Evolutionary conservation across 768 basidiomycete genomes (phyloP).

Genomic region (Boletus barrowsii): DNA sequence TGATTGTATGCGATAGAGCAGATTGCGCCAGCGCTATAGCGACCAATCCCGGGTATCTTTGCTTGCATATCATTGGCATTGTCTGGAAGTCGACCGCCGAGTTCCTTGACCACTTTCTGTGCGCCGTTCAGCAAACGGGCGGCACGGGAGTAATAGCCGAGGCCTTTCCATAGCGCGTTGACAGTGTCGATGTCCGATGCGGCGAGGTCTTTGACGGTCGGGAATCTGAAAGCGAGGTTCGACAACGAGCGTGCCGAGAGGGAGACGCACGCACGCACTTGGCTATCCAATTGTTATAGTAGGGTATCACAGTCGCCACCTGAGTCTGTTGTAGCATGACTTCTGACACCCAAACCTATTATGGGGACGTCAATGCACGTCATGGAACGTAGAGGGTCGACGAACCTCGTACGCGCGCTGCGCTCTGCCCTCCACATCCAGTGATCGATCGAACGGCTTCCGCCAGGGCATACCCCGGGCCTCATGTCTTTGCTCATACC

Average conservation of each 20-base stretch:
- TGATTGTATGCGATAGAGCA: conserved; percentile 88
- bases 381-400: neutral
- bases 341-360: conserved; percentile 84
- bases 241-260: neutral
- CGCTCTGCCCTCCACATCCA: conserved; percentile 56
- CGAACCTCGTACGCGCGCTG: conserved; percentile 91
- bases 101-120: conserved; percentile 66
- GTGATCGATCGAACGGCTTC: conserved; percentile 58
- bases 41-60: conserved; percentile 81
- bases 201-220: conserved; percentile 74
- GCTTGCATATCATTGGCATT: conserved; percentile 80
- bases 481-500: conserved; percentile 70
- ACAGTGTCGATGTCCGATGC: conserved; percentile 76
- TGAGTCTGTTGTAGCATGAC: conserved; percentile 98
- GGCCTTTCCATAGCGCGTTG: conserved; percentile 86
- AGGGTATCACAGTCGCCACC: conserved; percentile 89
- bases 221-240: conserved; percentile 53
- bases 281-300: conserved; percentile 86
- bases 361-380: neutral
- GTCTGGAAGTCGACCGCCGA: conserved; percentile 69
- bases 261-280: conserved; percentile 43
- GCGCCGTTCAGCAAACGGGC: conserved; percentile 81
- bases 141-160: conserved; percentile 89
- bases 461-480: conserved; percentile 91
- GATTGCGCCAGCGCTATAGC: conserved; percentile 85